Base-by-base conservation (phyloP, 192 early-diverging fungal genomes). In the Coemansia umbellata region DNA sequence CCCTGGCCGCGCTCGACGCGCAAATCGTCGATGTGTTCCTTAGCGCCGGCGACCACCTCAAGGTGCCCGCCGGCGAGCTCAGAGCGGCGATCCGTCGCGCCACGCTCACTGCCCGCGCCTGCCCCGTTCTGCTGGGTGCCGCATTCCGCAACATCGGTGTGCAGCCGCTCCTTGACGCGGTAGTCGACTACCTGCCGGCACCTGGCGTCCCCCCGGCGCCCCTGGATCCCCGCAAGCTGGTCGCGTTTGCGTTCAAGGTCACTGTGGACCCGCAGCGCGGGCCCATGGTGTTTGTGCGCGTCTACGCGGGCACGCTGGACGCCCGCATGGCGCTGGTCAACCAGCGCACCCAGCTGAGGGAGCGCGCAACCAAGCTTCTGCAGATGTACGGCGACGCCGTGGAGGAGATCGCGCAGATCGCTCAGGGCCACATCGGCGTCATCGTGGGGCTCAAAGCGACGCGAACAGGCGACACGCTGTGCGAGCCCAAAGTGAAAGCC, bases 161-260 rank as follows among this genome's bases (percentile, higher is more conserved):
- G 4, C 92, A 98, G 53, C 91, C 92, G 15, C 63, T 96, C 17
- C 78, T 98, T 57, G 92, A 98, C 60, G 91, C 92, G 17, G 80
- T 94, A 0, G 52, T 89, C 23, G 82, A 92, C 41, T 96, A 91
- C 60, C 63, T 98, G 3, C 95, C 95, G 0, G 80, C 79, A 0
- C 95, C 95, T 0, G 49, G 79, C 4, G 92, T 95, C 21, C 63
- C 81, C 6, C 84, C 88, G 1, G 71, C 79, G 50, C 50, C 65
- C n/a, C 51, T 84, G 40, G 55, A 69, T 31, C 63, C 67, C 22
- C 78, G 60, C 23, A 69, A 74, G 18, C 80, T 95, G 3, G 84
- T 90, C 50, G 95, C 91, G 2, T 71, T 98, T 45, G 95, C 95
- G 0, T 98, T 98, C 80, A 98, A 98, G 53, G 91, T 98, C 0